Evolutionary conservation across 1,284 basidiomycete species (phyloP), one percentile per base, ranked within the genome.

Genomic region (Xanthoconium separans): DNA sequence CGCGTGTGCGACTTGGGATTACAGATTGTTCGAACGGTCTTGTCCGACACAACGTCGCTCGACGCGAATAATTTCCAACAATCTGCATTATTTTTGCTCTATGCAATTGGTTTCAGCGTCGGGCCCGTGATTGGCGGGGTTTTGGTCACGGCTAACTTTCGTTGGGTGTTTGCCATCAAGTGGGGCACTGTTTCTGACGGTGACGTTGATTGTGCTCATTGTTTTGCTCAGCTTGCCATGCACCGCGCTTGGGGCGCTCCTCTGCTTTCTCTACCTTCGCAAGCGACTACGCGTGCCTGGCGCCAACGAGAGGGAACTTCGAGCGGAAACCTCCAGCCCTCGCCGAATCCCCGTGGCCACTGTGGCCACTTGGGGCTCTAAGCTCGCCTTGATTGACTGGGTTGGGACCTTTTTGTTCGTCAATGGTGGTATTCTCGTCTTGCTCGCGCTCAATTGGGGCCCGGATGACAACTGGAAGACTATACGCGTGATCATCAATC

Each of bases 151-250:
- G 62, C 74, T 8, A 74, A 66, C 44, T 81, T 77, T 62, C 73
- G 80, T 30, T 82, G 79, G 79, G 74, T 81, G 15, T 82, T 81
- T 54, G 80, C 75, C 3, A 81, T 81, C 69, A 81, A 81, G 78
- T 78, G 48, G 57, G 75, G 56, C 1, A 0, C 27, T 40, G 13
- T 18, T 2, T n/a, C 3, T 3, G 18, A 43, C 10, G 22, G 18
- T 16, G 29, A 34, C 50, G 4, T 2, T 51, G 2, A 44, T 47
- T 6, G 9, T 37, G 29, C 40, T 55, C 27, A 62, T 40, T 18
- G 2, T 1, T 1, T 1, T 31, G 6, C 37, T 27, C 27, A 69
- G 61, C 48, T 52, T 66, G 36, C 62, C 62, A 29, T 50, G 60
- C 67, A 73, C 63, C 6, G 67, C 56, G 4, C 51, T 73, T 1